phyloP scores from a whole-genome alignment of 441 rosid genomes.

The Bocquillonia castaneifolia region DNA sequence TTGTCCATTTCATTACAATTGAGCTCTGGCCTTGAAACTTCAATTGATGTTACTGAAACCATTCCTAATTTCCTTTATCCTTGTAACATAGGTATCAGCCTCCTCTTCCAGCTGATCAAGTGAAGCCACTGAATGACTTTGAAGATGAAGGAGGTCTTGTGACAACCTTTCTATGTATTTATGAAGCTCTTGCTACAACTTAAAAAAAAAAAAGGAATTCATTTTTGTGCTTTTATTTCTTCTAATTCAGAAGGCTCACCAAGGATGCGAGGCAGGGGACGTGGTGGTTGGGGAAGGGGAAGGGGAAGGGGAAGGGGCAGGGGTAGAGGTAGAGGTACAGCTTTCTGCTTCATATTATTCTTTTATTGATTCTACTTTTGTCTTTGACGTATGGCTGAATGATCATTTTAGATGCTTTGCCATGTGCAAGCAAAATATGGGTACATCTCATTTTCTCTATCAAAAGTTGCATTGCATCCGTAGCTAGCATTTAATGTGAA shows the following conservation, averaged over 20 bases:
- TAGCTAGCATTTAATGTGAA: not conserved
- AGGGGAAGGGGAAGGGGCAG: conserved; percentile 32
- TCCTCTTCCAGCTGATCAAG: conserved; percentile 44
- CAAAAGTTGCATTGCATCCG: not conserved
- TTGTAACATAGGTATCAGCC: conserved; percentile 36
- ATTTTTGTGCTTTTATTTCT: not conserved
- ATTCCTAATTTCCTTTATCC: not conserved
- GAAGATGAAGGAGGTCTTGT: conserved; percentile 40
- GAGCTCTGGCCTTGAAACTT: not conserved
- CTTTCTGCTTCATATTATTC: not conserved
- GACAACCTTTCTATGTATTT: not conserved
- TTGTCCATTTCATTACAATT: not conserved
- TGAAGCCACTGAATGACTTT: conserved; percentile 32
- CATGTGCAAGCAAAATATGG: not conserved
- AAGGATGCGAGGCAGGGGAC: conserved; percentile 24
- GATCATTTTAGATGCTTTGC: not conserved
- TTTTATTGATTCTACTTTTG: not conserved
- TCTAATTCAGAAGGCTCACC: conserved; percentile 25
- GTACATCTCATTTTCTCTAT: no score
- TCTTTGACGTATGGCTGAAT: not conserved
- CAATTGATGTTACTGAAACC: not conserved
- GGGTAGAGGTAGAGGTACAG: conserved; percentile 30
- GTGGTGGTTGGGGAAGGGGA: conserved; percentile 28
- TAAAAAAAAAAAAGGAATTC: not conserved
- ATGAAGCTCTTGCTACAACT: not conserved